Base-by-base conservation (phyloP, 345 rosid species). In the Acer negundo region DNA sequence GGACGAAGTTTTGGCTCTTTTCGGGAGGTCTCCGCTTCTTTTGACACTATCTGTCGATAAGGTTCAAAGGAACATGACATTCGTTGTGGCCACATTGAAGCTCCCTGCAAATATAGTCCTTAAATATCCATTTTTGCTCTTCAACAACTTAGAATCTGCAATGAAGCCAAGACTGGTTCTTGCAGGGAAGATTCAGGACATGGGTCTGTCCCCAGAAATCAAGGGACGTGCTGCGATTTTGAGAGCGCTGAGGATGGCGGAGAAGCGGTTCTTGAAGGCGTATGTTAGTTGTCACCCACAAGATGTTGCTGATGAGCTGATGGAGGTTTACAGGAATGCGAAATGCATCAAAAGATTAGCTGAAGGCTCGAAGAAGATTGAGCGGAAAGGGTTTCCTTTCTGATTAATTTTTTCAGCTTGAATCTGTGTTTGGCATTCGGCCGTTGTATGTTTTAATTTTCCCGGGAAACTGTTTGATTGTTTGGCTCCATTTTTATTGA, bases 51-150 rank as follows among this genome's bases (percentile, higher is more conserved):
- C 96, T 9, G 82, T 89, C 68, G 97, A 91, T 5, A 92, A 93
- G 84, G 91, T 94, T 73, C 95, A 94, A 75, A 89, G 97, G 83
- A 94, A 91, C 72, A 94, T 94, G 97, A 91, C 96, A 59, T 94
- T 84, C 70, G 69, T 94, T 10, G 51, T 91, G 15, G 96, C 88
- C n/a, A 86, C 85, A 15, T 85, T 91, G 89, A 92, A 87, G 79
- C 80, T 88, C 17, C 83, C 92, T 20, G 91, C 97, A 38, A 85
- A 67, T 26, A 76, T 82, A 11, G 85, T 92, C 38, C 80, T 90
- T 16, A 28, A 80, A 40, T 24, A 85, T 72, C 98, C 97, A 2
- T 83, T 73, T 75, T 78, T 94, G 80, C 82, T 94, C 70, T 85
- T 77, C 53, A 23, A 17, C 31, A 94, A 89, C 78, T 86, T 91